Conservation (phyloP, 345 rosid genomes). For the Nasturtium officinale region DNA sequence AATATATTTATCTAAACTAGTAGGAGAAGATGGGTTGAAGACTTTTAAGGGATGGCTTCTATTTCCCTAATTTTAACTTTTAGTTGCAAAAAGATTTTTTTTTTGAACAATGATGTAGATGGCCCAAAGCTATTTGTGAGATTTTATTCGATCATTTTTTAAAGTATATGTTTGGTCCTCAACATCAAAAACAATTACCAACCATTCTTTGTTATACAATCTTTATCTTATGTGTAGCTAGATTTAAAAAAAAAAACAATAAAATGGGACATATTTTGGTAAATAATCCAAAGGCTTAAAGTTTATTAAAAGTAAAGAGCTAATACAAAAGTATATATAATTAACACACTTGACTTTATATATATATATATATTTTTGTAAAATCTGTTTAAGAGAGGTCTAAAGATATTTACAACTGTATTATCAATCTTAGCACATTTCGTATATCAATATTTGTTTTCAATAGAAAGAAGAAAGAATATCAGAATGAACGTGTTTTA, state of each 20-base stretch:
- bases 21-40: slow-evolving; percentile 6
- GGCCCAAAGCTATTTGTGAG: slow-evolving; percentile 28
- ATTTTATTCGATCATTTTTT: slow-evolving; percentile 22
- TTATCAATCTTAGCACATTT: background rate
- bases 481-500: background rate
- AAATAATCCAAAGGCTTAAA: background rate
- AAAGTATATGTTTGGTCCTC: slow-evolving; percentile 35
- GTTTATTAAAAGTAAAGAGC: background rate
- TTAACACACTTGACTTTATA: background rate
- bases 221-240: slow-evolving; percentile 35
- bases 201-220: slow-evolving; percentile 38
- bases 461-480: too few species aligned
- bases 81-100: slow-evolving; percentile 19
- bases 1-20: slow-evolving; percentile 18
- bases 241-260: slow-evolving; percentile 8
- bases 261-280: background rate
- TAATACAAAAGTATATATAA: background rate
- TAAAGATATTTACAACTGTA: background rate
- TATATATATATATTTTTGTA: background rate
- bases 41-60: slow-evolving; percentile 34
- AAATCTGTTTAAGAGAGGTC: background rate
- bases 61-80: slow-evolving; percentile 11
- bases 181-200: slow-evolving; percentile 12
- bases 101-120: slow-evolving; percentile 27
- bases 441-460: background rate